A percentile compares a stretch with the other conserved stretches of the same genome.
Evolutionary conservation across 495 filamentous ascomycete genomes (phyloP).

Genomic region (Thermothielavioides terrestris): DNA sequence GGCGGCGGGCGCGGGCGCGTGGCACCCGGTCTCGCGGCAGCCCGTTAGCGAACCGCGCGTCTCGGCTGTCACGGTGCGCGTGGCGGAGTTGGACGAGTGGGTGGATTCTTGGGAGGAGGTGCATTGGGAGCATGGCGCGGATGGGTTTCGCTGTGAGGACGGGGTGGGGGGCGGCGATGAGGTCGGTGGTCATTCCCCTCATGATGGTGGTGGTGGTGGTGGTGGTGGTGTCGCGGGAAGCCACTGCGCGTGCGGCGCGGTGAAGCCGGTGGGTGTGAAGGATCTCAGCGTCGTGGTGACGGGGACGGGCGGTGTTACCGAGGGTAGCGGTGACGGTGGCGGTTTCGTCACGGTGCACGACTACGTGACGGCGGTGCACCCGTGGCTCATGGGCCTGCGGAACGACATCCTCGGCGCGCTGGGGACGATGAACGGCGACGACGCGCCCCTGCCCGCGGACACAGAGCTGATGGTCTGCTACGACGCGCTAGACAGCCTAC

Average conservation of each 20-base stretch:
- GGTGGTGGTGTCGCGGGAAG: slow-evolving; percentile 1
- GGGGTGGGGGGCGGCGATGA: neutral
- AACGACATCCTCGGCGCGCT: neutral
- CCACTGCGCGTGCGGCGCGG: too few species aligned
- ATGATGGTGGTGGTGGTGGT: neutral
- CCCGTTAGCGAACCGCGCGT: neutral
- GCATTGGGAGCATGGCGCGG: neutral
- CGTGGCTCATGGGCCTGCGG: slow-evolving; percentile 1
- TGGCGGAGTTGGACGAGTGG: neutral
- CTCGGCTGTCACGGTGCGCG: neutral
- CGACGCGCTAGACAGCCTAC: neutral
- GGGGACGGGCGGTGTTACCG: neutral
- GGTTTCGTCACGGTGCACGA: slow-evolving; percentile 1
- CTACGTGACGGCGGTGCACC: slow-evolving; percentile 1
- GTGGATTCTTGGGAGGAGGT: neutral
- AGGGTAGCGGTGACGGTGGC: neutral
- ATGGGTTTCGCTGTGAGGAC: neutral
- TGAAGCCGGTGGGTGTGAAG: neutral
- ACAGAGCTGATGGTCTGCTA: slow-evolving; percentile 1
- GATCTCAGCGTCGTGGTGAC: neutral
- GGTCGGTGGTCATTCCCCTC: too few species aligned
- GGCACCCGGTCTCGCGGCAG: neutral
- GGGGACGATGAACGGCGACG: neutral
- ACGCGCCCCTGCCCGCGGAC: neutral
- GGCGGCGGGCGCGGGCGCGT: slow-evolving; percentile 1